Conservation (phyloP, 1,284 basidiomycete genomes). For the Malassezia slooffiae region DNA sequence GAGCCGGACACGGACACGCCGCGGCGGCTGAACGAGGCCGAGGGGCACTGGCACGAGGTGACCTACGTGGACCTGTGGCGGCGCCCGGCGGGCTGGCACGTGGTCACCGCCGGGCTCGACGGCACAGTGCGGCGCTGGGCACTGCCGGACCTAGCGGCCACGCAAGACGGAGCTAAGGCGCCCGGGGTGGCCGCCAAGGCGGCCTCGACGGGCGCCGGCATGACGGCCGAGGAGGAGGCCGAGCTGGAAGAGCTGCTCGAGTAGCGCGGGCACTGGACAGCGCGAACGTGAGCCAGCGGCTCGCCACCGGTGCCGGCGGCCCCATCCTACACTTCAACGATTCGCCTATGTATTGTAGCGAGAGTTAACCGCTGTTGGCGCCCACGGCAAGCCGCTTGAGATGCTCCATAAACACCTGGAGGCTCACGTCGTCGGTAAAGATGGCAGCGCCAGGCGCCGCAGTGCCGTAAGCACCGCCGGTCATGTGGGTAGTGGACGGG, state of each 20-base stretch:
- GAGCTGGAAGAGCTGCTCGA: slow-evolving; percentile 29
- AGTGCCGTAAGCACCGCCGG: slow-evolving; percentile 53
- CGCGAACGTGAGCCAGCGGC: neutral
- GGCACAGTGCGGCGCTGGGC: slow-evolving; percentile 27
- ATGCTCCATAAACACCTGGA: slow-evolving; percentile 49
- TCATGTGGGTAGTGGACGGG: slow-evolving; percentile 95
- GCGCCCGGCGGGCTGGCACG: slow-evolving; percentile 13
- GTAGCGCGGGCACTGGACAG: neutral
- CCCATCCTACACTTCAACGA: neutral
- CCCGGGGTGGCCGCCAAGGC: too few species aligned
- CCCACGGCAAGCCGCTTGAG: slow-evolving; percentile 46
- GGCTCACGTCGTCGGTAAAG: slow-evolving; percentile 86
- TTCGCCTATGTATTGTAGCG: neutral
- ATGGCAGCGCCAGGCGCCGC: slow-evolving; percentile 66
- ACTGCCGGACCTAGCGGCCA: slow-evolving; percentile 2
- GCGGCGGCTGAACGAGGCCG: slow-evolving; percentile 9
- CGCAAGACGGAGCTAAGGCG: too few species aligned
- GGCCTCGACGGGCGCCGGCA: neutral
- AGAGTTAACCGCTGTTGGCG: slow-evolving; percentile 29
- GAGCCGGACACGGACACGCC: neutral
- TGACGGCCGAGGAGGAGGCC: slow-evolving; percentile 36
- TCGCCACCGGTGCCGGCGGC: neutral
- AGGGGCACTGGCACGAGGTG: slow-evolving; percentile 36
- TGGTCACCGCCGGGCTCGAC: slow-evolving; percentile 24
- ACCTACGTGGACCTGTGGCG: slow-evolving; percentile 17